Evolutionary conservation across 768 basidiomycete species (phyloP).

Genomic region (Pholiota conissans): DNA sequence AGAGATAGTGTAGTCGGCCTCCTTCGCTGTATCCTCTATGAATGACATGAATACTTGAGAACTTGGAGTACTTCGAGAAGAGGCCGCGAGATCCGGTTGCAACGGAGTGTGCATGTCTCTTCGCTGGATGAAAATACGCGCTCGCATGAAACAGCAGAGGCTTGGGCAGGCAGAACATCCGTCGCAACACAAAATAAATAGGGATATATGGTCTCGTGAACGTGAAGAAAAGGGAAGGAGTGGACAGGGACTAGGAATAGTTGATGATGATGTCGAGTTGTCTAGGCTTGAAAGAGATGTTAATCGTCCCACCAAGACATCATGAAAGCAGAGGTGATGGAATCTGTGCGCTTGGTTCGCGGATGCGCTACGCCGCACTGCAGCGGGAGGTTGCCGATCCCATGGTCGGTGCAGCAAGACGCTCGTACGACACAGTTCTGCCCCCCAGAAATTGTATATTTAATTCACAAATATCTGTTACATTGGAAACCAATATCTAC

Average conservation of each 20-base stretch:
- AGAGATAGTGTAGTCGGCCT: not conserved
- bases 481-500: no score
- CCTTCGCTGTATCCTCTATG: not conserved
- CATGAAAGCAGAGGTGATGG: no score
- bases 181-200: slow-evolving; percentile 2
- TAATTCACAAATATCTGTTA: no score
- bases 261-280: not conserved
- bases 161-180: slow-evolving; percentile 11
- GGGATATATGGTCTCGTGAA: not conserved
- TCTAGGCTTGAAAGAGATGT: no score
- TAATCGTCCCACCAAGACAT: no score
- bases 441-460: no score
- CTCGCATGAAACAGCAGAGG: slow-evolving; percentile 12
- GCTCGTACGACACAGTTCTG: no score
- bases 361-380: no score
- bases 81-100: not conserved
- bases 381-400: no score
- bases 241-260: not conserved
- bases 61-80: slow-evolving; percentile 6
- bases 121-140: slow-evolving; percentile 13
- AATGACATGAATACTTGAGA: slow-evolving; percentile 6
- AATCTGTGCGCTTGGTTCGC: no score
- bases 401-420: no score
- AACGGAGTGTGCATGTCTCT: slow-evolving; percentile 5
- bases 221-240: not conserved